phyloP scores from a whole-genome alignment of 768 basidiomycete species.

The Porpolomopsis calyptriformis region DNA sequence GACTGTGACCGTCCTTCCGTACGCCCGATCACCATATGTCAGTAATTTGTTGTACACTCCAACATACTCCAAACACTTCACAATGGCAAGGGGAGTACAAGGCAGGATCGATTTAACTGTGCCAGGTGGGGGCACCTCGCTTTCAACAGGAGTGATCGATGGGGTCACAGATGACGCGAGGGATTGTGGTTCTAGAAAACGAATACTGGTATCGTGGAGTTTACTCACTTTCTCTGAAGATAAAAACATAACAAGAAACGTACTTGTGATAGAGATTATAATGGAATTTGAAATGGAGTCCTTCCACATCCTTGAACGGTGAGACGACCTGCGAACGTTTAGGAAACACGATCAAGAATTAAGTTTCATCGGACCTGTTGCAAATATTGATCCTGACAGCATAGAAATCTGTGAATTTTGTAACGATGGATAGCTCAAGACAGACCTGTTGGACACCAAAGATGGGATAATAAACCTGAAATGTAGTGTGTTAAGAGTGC shows the following conservation, averaged over 20 bases:
- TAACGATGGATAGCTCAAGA: no score
- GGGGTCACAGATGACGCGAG: conserved; percentile 42
- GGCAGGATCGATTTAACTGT: conserved; percentile 95
- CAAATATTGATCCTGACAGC: conserved; percentile 78
- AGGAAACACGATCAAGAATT: conserved; percentile 1
- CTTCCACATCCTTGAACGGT: conserved; percentile 95
- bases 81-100: conserved; percentile 93
- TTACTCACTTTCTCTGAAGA: conserved; percentile 3
- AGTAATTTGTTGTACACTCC: conserved; percentile 91
- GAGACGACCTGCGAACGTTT: conserved; percentile 61
- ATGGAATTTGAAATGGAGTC: conserved; percentile 91
- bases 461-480: conserved; percentile 91
- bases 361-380: conserved; percentile 56
- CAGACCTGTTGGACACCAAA: conserved; percentile 81
- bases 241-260: conserved; percentile 12
- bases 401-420: background rate
- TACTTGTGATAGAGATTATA: conserved; percentile 94
- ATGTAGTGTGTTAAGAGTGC: conserved; percentile 48
- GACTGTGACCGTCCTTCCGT: conserved; percentile 85
- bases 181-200: conserved; percentile 75
- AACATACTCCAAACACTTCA: conserved; percentile 84
- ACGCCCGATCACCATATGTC: conserved; percentile 89
- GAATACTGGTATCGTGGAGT: conserved; percentile 51
- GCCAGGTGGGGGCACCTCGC: conserved; percentile 66
- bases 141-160: conserved; percentile 26